These are phyloP conservation scores for Aspergillus campestris DNA, from an alignment of 495 filamentous ascomycete genomes.

Conservation along the genomic window DNA sequence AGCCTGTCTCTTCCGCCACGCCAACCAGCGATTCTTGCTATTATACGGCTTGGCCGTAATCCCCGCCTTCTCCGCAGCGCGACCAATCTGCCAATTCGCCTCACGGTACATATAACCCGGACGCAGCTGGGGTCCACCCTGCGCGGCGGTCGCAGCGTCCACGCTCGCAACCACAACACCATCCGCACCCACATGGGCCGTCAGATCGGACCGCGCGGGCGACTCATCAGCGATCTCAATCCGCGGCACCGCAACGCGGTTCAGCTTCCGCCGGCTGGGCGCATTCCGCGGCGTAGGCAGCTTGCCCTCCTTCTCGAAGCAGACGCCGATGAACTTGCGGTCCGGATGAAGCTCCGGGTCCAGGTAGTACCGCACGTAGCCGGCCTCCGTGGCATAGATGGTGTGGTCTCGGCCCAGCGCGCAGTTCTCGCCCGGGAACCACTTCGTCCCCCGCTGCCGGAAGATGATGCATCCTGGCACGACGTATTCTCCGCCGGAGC, in stretches of 20 bases:
- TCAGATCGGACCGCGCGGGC: conserved; percentile 25
- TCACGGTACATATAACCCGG: conserved; percentile 74
- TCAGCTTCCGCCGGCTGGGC: conserved; percentile 54
- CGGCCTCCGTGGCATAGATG: conserved; percentile 74
- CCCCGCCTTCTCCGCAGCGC: conserved; percentile 51
- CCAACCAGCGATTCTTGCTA: conserved; percentile 49
- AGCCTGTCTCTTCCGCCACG: conserved; percentile 51
- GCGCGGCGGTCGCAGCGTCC: conserved; percentile 24
- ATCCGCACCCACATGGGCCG: conserved; percentile 19
- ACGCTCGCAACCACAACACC: conserved; percentile 26
- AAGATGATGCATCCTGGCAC: conserved; percentile 96
- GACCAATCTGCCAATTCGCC: conserved; percentile 77
- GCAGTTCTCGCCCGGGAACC: conserved; percentile 91
- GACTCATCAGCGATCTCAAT: conserved; percentile 20
- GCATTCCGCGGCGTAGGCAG: conserved; percentile 70
- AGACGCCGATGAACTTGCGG: conserved; percentile 86
- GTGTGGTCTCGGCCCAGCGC: conserved; percentile 95
- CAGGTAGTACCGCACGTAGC: conserved; percentile 93
- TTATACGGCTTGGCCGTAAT: conserved; percentile 45
- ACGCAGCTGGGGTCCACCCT: conserved; percentile 46
- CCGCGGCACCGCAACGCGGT: conserved; percentile 49
- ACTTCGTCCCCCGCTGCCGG: conserved; percentile 86
- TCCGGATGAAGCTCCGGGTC: conserved; percentile 72
- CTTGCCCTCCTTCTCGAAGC: conserved; percentile 59
- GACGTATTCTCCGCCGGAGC: conserved; percentile 82